Conservation (phyloP, 129 eudicot genomes). For the Smallanthus sonchifolius region DNA sequence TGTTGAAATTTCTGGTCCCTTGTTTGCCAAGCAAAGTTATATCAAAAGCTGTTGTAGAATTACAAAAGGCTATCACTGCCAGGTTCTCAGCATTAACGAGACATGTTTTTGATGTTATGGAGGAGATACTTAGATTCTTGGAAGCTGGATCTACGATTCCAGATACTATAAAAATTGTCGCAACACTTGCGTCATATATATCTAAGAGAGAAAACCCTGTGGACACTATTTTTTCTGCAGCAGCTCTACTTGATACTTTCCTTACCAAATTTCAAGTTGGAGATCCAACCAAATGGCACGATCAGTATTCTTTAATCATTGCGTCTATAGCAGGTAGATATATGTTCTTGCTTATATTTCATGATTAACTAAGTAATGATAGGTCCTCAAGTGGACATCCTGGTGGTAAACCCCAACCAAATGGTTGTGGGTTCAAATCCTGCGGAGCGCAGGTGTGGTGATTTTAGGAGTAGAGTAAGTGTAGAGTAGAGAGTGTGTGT, state of each 20-base stretch:
- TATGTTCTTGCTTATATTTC: neutral
- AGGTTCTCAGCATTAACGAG: conserved; percentile 58
- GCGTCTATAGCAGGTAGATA: conserved; percentile 63
- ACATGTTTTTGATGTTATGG: conserved; percentile 57
- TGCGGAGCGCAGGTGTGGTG: too few relatives aligned
- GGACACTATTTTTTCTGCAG: conserved; percentile 60
- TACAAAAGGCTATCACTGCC: conserved; percentile 42
- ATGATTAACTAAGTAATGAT: neutral
- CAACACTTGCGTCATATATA: conserved; percentile 52
- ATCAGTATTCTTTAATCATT: conserved; percentile 40
- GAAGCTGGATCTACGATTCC: conserved; percentile 40
- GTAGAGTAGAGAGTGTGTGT: too few relatives aligned
- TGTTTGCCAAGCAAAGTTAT: conserved; percentile 49
- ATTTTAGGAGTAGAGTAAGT: too few relatives aligned
- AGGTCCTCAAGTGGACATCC: too few relatives aligned
- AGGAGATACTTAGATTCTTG: conserved; percentile 42
- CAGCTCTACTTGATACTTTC: conserved; percentile 53
- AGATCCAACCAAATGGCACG: conserved; percentile 46
- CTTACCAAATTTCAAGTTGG: conserved; percentile 49
- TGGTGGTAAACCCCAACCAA: too few relatives aligned
- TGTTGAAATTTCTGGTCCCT: conserved; percentile 62
- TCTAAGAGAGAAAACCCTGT: conserved; percentile 52
- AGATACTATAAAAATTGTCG: conserved; percentile 47
- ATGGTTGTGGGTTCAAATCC: too few relatives aligned
- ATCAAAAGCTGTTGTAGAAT: conserved; percentile 35